A percentile compares a stretch with the other conserved stretches of the same genome.
Conservation (phyloP, 371 early-diverging fungal genomes). For the Haplosporangium sp. region DNA sequence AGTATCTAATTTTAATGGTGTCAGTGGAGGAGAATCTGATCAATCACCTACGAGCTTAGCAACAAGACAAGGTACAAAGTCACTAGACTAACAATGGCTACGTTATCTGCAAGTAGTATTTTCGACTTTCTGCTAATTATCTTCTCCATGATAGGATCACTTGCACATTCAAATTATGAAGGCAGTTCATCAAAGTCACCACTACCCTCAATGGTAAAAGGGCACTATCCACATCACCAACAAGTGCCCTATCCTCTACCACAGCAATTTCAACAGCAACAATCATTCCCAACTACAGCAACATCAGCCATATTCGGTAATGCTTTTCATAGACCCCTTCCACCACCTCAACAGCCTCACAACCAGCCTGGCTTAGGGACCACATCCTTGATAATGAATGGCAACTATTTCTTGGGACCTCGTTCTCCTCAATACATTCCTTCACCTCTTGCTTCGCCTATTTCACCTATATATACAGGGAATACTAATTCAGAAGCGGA, state of each 20-base stretch:
- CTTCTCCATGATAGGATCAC: conserved; percentile 11
- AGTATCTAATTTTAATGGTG: conserved; percentile 33
- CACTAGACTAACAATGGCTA: background rate
- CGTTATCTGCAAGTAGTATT: too few relatives aligned
- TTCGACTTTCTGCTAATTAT: too few relatives aligned
- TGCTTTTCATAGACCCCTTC: conserved; percentile 16
- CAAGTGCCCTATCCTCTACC: background rate
- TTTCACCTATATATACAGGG: conserved; percentile 16
- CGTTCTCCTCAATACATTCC: conserved; percentile 49
- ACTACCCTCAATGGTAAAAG: background rate
- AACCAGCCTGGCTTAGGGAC: conserved; percentile 8
- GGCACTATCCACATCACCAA: background rate
- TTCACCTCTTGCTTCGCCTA: conserved; percentile 34
- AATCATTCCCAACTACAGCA: conserved; percentile 12
- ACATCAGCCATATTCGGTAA: conserved; percentile 51
- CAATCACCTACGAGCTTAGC: conserved; percentile 20
- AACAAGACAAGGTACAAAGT: conserved; percentile 33
- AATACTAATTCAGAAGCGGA: background rate
- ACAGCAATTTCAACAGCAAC: conserved; percentile 5
- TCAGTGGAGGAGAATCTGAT: conserved; percentile 17
- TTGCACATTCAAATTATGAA: conserved; percentile 6
- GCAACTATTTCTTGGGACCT: conserved; percentile 32
- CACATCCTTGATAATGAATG: conserved; percentile 24
- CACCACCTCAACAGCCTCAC: conserved; percentile 2
- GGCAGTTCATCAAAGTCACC: conserved; percentile 15